Evolutionary conservation across 164 flowering plant species (phyloP).

Genomic region (Protea cynaroides): DNA sequence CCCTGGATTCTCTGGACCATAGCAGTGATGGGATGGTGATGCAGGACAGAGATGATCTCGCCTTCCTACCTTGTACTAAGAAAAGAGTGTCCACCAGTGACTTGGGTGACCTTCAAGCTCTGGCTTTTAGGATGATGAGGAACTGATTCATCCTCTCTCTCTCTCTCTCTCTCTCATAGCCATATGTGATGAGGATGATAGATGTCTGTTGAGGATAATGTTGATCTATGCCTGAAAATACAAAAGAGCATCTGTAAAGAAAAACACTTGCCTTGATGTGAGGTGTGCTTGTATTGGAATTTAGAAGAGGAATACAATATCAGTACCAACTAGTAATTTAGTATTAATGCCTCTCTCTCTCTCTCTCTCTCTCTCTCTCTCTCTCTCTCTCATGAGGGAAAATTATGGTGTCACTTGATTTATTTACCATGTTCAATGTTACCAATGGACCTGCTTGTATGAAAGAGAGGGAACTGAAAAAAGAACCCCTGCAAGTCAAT

Average conservation of each 20-base stretch:
- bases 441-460: not conserved
- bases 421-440: conserved; percentile 1
- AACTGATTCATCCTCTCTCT: conserved; percentile 20
- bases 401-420: not conserved
- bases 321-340: not conserved
- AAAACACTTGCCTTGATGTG: not conserved
- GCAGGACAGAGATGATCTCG: conserved; percentile 27
- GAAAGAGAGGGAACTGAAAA: no score
- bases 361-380: no score
- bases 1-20: conserved; percentile 39
- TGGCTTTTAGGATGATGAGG: conserved; percentile 74
- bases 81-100: conserved; percentile 36
- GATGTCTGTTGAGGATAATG: not conserved
- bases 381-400: no score
- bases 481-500: not conserved
- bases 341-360: no score
- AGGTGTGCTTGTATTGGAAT: no score
- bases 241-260: conserved; percentile 2
- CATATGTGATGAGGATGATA: not conserved
- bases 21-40: conserved; percentile 13
- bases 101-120: conserved; percentile 62
- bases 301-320: not conserved
- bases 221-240: conserved; percentile 5
- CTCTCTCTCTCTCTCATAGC: no score
- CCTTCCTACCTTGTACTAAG: conserved; percentile 22